phyloP scores from a whole-genome alignment of 768 basidiomycete species.

The Suillus luteus region DNA sequence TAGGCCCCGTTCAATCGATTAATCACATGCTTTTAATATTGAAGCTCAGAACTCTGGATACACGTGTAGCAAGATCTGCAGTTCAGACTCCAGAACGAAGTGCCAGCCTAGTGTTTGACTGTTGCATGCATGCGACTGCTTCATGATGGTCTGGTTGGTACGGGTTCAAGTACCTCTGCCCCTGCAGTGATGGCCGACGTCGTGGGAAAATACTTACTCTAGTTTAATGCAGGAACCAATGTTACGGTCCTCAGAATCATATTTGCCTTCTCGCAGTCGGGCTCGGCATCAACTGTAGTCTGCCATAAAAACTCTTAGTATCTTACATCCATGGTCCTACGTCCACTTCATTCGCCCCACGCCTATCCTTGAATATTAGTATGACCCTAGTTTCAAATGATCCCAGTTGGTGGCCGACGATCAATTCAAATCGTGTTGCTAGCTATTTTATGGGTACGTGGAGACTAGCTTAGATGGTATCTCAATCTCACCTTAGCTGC shows the following conservation, averaged over 20 bases:
- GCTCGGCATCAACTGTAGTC: not conserved
- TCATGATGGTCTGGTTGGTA: not conserved
- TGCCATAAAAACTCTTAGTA: not conserved
- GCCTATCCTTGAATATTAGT: not conserved
- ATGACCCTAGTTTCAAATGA: not conserved
- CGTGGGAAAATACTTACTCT: not conserved
- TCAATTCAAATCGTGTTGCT: not conserved
- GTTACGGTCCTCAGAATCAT: conserved; percentile 8
- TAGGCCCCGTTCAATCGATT: no score
- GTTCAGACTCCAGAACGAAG: not conserved
- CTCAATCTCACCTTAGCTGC: not conserved
- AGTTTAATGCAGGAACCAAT: conserved; percentile 5
- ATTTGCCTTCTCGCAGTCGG: not conserved
- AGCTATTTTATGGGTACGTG: not conserved
- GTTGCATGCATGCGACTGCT: not conserved
- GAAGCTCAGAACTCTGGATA: no score
- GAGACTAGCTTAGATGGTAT: not conserved
- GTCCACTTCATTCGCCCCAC: not conserved
- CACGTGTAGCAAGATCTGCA: not conserved
- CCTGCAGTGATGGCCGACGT: not conserved
- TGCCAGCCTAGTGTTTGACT: not conserved
- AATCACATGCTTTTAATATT: no score
- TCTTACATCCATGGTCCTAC: not conserved
- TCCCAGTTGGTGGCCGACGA: not conserved
- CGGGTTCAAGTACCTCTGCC: no score